Conservation (phyloP, 306 rosid species). For the Carpinus fangiana region DNA sequence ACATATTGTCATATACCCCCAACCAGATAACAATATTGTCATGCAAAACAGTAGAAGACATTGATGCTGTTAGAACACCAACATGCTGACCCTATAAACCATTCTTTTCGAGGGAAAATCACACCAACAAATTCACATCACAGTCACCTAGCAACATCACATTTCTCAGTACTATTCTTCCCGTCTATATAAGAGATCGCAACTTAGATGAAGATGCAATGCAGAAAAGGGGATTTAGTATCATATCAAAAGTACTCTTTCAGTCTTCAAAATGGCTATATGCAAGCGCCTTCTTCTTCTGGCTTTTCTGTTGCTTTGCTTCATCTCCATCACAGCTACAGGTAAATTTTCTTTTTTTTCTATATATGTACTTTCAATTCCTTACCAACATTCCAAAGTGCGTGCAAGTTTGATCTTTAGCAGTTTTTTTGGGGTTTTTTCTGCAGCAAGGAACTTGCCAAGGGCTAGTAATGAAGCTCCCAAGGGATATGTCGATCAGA, state of each 20-base stretch:
- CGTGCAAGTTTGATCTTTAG: not conserved
- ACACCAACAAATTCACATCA: slow-evolving; percentile 3
- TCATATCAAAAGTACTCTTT: not conserved
- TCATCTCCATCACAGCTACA: slow-evolving; percentile 34
- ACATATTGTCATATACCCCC: not conserved
- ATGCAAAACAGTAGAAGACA: slow-evolving; percentile 34
- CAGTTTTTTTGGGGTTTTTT: slow-evolving; percentile 9
- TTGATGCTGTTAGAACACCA: slow-evolving; percentile 14
- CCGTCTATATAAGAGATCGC: slow-evolving; percentile 34
- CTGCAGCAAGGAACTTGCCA: slow-evolving; percentile 46
- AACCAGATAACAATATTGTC: slow-evolving; percentile 18
- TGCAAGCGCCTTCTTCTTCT: slow-evolving; percentile 48
- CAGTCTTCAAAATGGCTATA: slow-evolving; percentile 13
- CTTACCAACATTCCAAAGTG: not conserved
- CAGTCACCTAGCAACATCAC: slow-evolving; percentile 24
- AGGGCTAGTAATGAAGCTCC: slow-evolving; percentile 24
- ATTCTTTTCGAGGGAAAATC: slow-evolving; percentile 22
- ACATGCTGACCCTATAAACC: slow-evolving; percentile 28
- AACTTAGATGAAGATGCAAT: slow-evolving; percentile 17
- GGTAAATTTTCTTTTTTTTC: slow-evolving; percentile 31
- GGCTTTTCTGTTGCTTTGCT: slow-evolving; percentile 53
- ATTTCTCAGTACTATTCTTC: slow-evolving; percentile 20
- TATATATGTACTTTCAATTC: not conserved
- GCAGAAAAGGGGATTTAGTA: slow-evolving; percentile 20
- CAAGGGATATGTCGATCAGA: slow-evolving; percentile 17